Conservation (phyloP, 345 rosid genomes). For the Syzygium aromaticum region DNA sequence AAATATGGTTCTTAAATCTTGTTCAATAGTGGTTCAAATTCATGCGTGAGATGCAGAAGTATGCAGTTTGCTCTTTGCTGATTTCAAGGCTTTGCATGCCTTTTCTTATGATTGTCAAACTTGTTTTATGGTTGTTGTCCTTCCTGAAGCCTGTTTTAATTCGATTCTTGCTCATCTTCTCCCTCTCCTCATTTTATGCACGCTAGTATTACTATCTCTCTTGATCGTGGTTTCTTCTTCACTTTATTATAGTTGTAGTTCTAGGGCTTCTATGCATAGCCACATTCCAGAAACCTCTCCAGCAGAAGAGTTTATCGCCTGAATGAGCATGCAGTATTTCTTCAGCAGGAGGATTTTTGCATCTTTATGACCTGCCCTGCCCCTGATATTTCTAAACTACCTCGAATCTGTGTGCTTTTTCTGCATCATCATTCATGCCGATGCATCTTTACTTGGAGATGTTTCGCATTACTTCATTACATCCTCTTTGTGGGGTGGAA, state of each 20-base stretch:
- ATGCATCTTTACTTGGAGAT: background rate
- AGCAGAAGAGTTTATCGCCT: background rate
- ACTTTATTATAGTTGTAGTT: background rate
- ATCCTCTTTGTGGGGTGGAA: background rate
- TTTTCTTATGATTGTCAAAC: background rate
- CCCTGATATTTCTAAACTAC: background rate
- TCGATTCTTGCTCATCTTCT: background rate
- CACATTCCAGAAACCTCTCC: background rate
- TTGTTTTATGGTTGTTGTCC: background rate
- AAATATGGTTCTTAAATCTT: background rate
- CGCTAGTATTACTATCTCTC: background rate
- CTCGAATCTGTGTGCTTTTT: background rate
- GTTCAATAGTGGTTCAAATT: background rate
- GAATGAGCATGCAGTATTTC: background rate
- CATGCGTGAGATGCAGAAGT: background rate
- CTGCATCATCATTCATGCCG: background rate
- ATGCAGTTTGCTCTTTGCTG: background rate
- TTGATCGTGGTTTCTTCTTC: background rate
- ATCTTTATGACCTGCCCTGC: background rate
- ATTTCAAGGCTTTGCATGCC: background rate
- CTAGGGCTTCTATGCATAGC: background rate
- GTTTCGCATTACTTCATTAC: background rate
- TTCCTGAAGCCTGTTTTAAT: background rate
- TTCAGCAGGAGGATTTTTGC: background rate
- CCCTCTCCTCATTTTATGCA: background rate